Evolutionary conservation across 208 protist genomes (phyloP), one percentile per base, ranked within the genome.

Genomic region (Strigomonas oncopelti): DNA sequence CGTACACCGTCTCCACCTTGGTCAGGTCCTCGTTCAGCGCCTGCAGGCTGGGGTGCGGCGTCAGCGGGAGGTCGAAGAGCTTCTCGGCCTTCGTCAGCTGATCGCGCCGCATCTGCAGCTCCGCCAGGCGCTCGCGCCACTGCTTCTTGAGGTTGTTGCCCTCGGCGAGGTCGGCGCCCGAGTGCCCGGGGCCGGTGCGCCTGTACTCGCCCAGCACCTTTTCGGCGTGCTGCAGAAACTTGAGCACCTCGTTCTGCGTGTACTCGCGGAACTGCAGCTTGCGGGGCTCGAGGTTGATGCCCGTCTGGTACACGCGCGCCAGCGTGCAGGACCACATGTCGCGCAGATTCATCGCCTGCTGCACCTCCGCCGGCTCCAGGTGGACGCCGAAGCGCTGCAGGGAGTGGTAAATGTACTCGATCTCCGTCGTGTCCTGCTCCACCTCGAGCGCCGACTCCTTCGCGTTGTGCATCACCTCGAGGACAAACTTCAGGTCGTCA

Each of bases 1-100:
- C 85, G 77, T 98, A 99, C 46, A 99, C 91, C 13, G 77, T 77
- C 69, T 96, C 85, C 38, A 97, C 78, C 56, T 87, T 84, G 5
- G 84, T 80, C 46, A 99, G 77, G 61, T 95, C 79, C 45, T 91
- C 78, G 73, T 98, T 96, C 18, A 99, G 78, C 70, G 93, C 78
- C 65, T 92, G 78, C 57, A 99, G 77, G 46, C 88, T 79, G 20
- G 90, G 85, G 82, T 98, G 98, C 58, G 82, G 77, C 34, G 94
- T 98, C 54, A 99, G 88, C 18, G 91, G 82, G 25, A 99, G 87
- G 65, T 92, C 96, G 64, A 99, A 99, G 11, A 99, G 84, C 71
- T 98, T 98, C 83, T 99, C 91, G 16, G 97, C 97, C 64, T 93
- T 91, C 38, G 84, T 88, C 31, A 99, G 87, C 73, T 94, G 78